Base-by-base conservation (phyloP, 148 eudicot species). In the Silene latifolia region DNA sequence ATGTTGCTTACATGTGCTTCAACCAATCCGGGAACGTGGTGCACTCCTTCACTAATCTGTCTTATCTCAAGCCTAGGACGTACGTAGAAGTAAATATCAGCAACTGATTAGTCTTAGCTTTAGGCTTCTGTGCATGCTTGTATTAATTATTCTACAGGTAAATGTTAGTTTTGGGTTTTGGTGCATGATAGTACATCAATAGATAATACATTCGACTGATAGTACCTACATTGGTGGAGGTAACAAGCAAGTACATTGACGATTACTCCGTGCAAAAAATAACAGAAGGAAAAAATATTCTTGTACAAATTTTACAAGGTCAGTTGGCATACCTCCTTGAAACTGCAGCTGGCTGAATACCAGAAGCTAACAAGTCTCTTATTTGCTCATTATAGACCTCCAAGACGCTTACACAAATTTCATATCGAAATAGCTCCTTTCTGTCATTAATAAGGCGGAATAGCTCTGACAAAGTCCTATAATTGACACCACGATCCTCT, bases 301-400 rank as follows among this genome's bases (percentile, higher is more conserved):
- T 25, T 14, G 5, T 9, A 15, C 67, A 63, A 15, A 29, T 4
- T 14, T 32, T 27, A 63, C 8, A 19, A 27, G 25, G 7, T 32
- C 46, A 64, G 51, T 13, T n/a, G 11, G 32, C 68, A 24, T 80
- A 91, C 98, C 93, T 89, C 86, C 91, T 94, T 73, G 95, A 74
- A 70, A 83, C 80, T 69, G 61, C 79, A 73, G 85, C 89, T 72
- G 90, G 83, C 77, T 85, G 98, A 65, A 90, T 72, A 75, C 86
- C 90, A 11, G 90, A 73, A 56, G 78, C 86, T 44, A 93, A 83
- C 79, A 95, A 76, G 77, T 95, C 98, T 72, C 98, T 86, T 64
- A 95, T 95, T 71, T 95, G 97, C 79, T 95, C 98, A 83, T 95
- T 95, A 61, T 95, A 95, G 63, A 95, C 98, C 82, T 95, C 98